Evolutionary conservation across 2,329 filamentous ascomycete species (phyloP).

Genomic region (Fusarium acutatum): DNA sequence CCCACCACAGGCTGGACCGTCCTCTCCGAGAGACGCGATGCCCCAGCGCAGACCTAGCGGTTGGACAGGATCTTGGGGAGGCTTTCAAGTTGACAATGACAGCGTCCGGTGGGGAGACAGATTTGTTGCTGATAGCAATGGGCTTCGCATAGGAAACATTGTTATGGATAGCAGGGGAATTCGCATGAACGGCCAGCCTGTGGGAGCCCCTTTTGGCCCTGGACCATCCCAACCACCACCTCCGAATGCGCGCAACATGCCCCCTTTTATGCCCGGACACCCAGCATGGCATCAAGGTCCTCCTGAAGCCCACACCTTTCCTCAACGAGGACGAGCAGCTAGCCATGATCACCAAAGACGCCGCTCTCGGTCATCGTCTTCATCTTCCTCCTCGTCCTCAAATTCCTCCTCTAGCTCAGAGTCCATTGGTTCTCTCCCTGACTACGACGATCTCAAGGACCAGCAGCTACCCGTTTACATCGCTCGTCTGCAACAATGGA

Average conservation of each 20-base stretch:
- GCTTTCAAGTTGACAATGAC: constrained; percentile 54
- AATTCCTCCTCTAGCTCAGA: constrained; percentile 43
- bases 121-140: constrained; percentile 55
- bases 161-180: constrained; percentile 54
- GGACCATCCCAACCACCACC: neutral
- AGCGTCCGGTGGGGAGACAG: constrained; percentile 53
- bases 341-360: constrained; percentile 17
- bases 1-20: constrained; percentile 9
- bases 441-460: constrained; percentile 60
- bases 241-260: neutral
- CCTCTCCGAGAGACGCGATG: constrained; percentile 13
- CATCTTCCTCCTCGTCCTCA: constrained; percentile 48
- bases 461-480: constrained; percentile 58
- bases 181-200: constrained; percentile 28
- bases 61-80: constrained; percentile 35
- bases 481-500: constrained; percentile 57
- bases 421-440: constrained; percentile 61
- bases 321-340: constrained; percentile 15
- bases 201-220: neutral
- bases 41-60: constrained; percentile 14
- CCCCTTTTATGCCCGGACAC: neutral
- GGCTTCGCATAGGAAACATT: constrained; percentile 57
- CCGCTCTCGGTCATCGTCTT: constrained; percentile 47
- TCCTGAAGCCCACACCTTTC: constrained; percentile 6
- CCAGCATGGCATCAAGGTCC: neutral